Evolutionary conservation across 2,329 filamentous ascomycete genomes (phyloP), one percentile per base, ranked within the genome.

Genomic region (Penicillium glabrum): DNA sequence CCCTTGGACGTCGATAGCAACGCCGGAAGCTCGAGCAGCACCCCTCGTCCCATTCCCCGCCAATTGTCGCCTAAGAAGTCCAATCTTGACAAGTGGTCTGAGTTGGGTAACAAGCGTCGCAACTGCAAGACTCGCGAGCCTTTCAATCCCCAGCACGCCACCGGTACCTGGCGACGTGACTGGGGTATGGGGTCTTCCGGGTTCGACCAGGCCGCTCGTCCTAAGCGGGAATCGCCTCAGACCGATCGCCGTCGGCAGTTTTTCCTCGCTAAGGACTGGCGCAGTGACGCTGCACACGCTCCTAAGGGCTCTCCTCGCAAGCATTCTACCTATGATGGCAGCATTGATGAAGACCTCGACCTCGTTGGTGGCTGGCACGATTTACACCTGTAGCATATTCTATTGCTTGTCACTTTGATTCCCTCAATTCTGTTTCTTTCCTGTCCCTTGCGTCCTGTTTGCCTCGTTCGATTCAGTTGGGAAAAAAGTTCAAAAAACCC

Each of bases 341-440:
- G 68, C 46, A 56, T 75, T 27, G 75, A 90, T 74, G 88, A 87
- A 71, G 89, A 93, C 71, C 79, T 93, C 81, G 92, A 96, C 86
- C 96, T 93, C 88, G 91, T 96, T 86, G 92, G 92, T 82, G 91
- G 90, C 79, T 96, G 90, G 86, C 87, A 90, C 75, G 86, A 87
- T 73, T 80, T 85, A 74, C 83, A 86, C 75, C 81, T 85, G 75
- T 86, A 84, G 67, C 45, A 54, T 44, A 53, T 47, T 54, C 31
- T 14, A 46, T 56, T 46, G 45, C 43, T 26, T 46, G 58, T 60
- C 41, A 49, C 19, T 52, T 55, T 53, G 44, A 33, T 50, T 59
- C 59, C 41, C 33, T 35, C 31, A 14, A 41, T 49, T 49, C 37
- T 39, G 59, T 61, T 60, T 65, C 61, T 56, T 58, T 59, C 54